These are phyloP conservation scores for Thermomyces lanuginosus DNA, from an alignment of 2,329 filamentous ascomycete genomes.

Conservation along the genomic window DNA sequence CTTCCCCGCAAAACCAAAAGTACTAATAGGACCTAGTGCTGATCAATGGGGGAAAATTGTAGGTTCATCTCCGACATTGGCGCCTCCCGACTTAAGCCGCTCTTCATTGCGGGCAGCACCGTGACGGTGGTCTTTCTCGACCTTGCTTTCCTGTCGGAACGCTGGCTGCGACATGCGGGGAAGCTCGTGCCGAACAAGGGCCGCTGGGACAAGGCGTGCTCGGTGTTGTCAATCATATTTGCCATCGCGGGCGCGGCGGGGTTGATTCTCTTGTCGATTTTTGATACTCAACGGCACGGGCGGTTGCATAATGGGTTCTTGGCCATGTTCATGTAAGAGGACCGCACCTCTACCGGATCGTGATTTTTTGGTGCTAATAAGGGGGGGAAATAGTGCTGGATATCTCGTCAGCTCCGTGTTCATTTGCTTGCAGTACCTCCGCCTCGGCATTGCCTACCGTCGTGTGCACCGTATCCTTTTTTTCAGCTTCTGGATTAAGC, in stretches of 20 bases:
- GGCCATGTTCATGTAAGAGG: constrained; percentile 52
- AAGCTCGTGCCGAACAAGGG: constrained; percentile 57
- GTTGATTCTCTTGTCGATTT: constrained; percentile 68
- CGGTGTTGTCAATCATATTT: constrained; percentile 34
- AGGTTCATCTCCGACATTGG: constrained; percentile 40
- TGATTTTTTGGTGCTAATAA: background rate
- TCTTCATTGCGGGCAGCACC: constrained; percentile 45
- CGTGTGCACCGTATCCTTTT: constrained; percentile 53
- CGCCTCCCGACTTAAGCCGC: constrained; percentile 40
- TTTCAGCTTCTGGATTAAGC: constrained; percentile 73
- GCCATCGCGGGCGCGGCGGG: constrained; percentile 63
- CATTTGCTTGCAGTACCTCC: constrained; percentile 79
- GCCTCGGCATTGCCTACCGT: constrained; percentile 64
- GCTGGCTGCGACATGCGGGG: constrained; percentile 68
- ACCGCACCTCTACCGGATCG: background rate
- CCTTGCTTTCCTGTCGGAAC: constrained; percentile 61
- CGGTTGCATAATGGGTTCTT: constrained; percentile 60
- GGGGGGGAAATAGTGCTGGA: constrained; percentile 33
- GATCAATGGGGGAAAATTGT: too few species aligned
- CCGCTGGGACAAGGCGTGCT: constrained; percentile 22
- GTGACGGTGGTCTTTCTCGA: constrained; percentile 66
- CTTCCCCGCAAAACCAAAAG: constrained; percentile 1
- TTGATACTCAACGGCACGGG: constrained; percentile 59
- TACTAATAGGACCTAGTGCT: background rate
- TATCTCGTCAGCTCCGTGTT: constrained; percentile 77